These are phyloP conservation scores for Trypanosoma vivax DNA, from an alignment of 208 protist species.

Conservation along the genomic window DNA sequence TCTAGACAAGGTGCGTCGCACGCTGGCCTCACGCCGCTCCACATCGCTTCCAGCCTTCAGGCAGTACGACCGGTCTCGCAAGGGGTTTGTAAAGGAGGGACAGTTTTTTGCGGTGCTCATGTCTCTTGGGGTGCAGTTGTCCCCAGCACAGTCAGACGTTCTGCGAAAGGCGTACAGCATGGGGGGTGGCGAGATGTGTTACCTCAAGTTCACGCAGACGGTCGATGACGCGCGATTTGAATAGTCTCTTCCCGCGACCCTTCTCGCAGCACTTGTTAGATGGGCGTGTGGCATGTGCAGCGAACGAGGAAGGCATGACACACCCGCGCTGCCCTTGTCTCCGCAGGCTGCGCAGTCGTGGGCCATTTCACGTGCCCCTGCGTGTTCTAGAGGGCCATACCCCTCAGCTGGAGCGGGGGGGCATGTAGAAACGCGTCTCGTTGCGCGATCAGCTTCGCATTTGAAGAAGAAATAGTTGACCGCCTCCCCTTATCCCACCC, in stretches of 20 bases:
- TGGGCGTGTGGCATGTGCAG: too few relatives aligned
- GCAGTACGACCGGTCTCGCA: constrained; percentile 74
- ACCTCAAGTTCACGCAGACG: constrained; percentile 49
- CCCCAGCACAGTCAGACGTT: constrained; percentile 46
- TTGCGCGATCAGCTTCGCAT: too few relatives aligned
- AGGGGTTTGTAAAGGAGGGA: constrained; percentile 68
- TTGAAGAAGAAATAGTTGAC: too few relatives aligned
- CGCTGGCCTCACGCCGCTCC: constrained; percentile 43
- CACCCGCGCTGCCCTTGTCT: too few relatives aligned
- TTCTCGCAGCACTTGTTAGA: background rate
- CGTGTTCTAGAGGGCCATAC: too few relatives aligned
- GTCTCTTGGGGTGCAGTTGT: constrained; percentile 65
- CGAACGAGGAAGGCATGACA: too few relatives aligned
- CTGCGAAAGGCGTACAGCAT: constrained; percentile 39
- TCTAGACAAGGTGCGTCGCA: constrained; percentile 40
- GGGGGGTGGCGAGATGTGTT: constrained; percentile 65
- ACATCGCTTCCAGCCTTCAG: constrained; percentile 54
- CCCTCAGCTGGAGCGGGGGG: too few relatives aligned
- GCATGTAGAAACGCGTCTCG: too few relatives aligned
- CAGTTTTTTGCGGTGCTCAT: constrained; percentile 83
- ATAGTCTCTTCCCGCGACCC: constrained; percentile 12
- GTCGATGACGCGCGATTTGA: constrained; percentile 43
- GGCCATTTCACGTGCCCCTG: too few relatives aligned
- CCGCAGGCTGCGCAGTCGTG: too few relatives aligned
- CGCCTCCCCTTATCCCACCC: too few relatives aligned